Evolutionary conservation across 1,139 yeast species (phyloP), one percentile per base, ranked within the genome.

Genomic region (Yamadazyma jaroonii): DNA sequence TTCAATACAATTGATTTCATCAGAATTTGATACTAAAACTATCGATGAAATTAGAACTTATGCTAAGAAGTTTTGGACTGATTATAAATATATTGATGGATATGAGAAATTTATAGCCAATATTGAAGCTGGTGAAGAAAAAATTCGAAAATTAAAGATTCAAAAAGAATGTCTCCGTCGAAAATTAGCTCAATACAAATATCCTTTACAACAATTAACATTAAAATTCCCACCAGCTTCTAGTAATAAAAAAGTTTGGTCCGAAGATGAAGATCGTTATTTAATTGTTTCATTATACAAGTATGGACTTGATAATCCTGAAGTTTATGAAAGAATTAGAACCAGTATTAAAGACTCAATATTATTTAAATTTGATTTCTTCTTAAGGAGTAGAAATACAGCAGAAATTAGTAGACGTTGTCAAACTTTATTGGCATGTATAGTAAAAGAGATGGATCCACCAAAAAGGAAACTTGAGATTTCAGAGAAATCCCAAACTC

Each of bases 41-140:
- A 53, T 64, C n/a, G 89, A 83, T 12, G 88, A 84, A 41, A 83
- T 84, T 4, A 61, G 79, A 41, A 79, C 72, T 33, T 84, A 84
- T 53, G 81, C 87, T 2, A 67, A 67, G 42, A 77, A 74, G 5
- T 84, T 84, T 53, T 84, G 95, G 95, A 47, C 61, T 25, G 72
- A 76, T 41, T 81, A 76, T 50, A 62, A 75, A 39, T 79, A 77
- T 41, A 79, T 84, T 41, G 92, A 84, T 24, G 90, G 89, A 4
- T 78, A 77, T 54, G 95, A 84, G 48, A 70, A 81, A 47, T 81
- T 77, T 48, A 61, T 84, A 32, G 67, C 67, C 29, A 84, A 77
- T 45, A 83, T 84, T 44, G 92, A 84, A 56, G 64, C 67, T n/a
- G 95, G 92, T 12, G 95, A 84, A 53, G 89, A 83, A 28, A 81